Conservation (phyloP, 306 rosid genomes). For the Urtica urens region DNA sequence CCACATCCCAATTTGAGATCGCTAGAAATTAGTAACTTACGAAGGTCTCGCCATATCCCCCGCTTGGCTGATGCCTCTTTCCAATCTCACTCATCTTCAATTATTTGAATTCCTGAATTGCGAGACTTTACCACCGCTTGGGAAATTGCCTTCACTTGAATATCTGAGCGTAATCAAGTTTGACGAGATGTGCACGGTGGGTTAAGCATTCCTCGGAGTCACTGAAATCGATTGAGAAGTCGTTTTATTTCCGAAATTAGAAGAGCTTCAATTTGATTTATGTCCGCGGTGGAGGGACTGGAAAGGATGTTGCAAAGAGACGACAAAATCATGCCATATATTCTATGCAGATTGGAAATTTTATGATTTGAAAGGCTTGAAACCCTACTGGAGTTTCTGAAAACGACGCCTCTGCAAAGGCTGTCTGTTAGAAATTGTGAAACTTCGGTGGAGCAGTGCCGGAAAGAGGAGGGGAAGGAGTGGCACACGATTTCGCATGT, state of each 20-base stretch:
- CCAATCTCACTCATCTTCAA: background rate
- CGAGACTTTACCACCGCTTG: constrained; percentile 4
- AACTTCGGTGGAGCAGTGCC: background rate
- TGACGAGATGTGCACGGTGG: background rate
- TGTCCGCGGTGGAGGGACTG: background rate
- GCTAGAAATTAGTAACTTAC: rapidly evolving
- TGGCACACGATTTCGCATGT: background rate
- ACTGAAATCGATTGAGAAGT: background rate
- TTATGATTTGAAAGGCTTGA: background rate
- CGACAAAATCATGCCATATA: background rate
- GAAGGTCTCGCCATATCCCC: background rate
- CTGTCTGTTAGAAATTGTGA: background rate
- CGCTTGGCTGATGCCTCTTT: constrained; percentile 9
- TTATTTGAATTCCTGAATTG: rapidly evolving
- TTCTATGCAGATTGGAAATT: background rate
- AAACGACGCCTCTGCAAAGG: background rate
- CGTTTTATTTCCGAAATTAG: background rate
- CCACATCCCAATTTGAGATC: constrained; percentile 1
- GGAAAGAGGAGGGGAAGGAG: background rate
- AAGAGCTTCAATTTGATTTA: background rate
- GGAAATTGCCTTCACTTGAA: constrained; percentile 3
- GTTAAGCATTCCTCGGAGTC: constrained; percentile 5
- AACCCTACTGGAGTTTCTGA: background rate
- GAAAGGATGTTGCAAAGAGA: background rate
- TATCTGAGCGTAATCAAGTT: background rate